Base-by-base conservation (phyloP, 164 flowering plant genomes). In the Stephania japonica region DNA sequence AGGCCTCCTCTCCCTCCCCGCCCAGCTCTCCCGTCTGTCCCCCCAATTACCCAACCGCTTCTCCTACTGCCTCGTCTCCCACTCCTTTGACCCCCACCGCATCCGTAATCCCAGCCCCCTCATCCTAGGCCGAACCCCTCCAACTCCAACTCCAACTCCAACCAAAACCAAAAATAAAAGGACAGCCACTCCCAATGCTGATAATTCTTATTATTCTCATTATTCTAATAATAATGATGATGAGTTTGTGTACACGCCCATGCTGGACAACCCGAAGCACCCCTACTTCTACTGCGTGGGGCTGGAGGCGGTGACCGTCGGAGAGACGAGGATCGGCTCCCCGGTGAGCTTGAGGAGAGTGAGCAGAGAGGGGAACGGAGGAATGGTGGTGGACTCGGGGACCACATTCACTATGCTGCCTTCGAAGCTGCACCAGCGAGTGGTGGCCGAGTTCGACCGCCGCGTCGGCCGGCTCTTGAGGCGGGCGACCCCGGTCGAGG, bases 311-410 rank as follows among this genome's bases (percentile, higher is more conserved):
- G 73, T 93, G 13, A 68, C 93, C 27, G 84, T 95, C 44, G 98
- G 93, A 21, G 73, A 75, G 42, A 78, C 25, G 49, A 70, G 69
- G 6, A 82, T 95, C 32, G 81, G 82, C 59, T 84, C 96, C 59
- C 86, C 96, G 78, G 75, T n/a, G 49, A 76, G 56, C 7, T 71
- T 93, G 68, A 73, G 41, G 27, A 64, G 82, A 67, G 86, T 95
- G 11, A 85, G 89, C 63, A 10, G 71, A 16, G 47, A 41, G 2
- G 99, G 99, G 5, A 78, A 84, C 44, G 99, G 99, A 1, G 99
- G 98, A 11, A 78, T 91, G 82, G 98, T 95, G 72, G 94, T 95
- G 70, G 99, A 95, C 61, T 91, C 98, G 12, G 98, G 99, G 11
- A 95, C 98, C 0, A 95, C 97, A 0, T 89, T 84, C 75, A 95